Evolutionary conservation across 1,139 yeast species (phyloP).

Genomic region (Taphrina communis): DNA sequence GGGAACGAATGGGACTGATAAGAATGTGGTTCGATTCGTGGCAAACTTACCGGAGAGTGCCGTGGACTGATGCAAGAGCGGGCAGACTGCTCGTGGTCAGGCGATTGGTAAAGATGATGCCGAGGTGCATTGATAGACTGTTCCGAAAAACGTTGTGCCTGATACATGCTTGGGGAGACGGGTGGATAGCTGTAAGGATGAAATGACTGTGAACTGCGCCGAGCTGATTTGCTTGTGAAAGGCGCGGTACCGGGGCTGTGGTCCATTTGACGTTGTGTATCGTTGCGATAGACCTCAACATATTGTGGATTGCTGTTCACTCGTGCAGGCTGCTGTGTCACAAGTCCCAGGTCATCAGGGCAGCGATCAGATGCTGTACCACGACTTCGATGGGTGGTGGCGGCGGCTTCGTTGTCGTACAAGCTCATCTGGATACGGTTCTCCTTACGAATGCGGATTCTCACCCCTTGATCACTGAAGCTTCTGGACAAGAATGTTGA

Average conservation of each 20-base stretch:
- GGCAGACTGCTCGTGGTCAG: not conserved
- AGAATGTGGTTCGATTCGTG: not conserved
- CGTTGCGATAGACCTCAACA: not conserved
- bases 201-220: conserved; percentile 4
- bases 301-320: not conserved
- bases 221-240: not conserved
- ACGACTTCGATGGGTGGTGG: not conserved
- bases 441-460: conserved; percentile 33
- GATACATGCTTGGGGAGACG: conserved; percentile 1
- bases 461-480: conserved; percentile 40
- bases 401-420: not conserved
- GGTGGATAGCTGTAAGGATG: conserved; percentile 15
- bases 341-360: not conserved
- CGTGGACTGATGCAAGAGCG: conserved; percentile 3
- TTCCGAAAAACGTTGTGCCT: not conserved
- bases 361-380: not conserved
- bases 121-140: not conserved
- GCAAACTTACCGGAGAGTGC: not conserved
- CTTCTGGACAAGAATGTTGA: conserved; percentile 28
- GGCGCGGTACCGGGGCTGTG: not conserved
- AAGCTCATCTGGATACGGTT: conserved; percentile 18
- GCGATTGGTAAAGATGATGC: not conserved
- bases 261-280: not conserved
- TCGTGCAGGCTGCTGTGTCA: conserved; percentile 7
- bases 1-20: not conserved